Evolutionary conservation across 208 protist genomes (phyloP), one percentile per base, ranked within the genome.

Genomic region (Acanthamoeba divionensis): DNA sequence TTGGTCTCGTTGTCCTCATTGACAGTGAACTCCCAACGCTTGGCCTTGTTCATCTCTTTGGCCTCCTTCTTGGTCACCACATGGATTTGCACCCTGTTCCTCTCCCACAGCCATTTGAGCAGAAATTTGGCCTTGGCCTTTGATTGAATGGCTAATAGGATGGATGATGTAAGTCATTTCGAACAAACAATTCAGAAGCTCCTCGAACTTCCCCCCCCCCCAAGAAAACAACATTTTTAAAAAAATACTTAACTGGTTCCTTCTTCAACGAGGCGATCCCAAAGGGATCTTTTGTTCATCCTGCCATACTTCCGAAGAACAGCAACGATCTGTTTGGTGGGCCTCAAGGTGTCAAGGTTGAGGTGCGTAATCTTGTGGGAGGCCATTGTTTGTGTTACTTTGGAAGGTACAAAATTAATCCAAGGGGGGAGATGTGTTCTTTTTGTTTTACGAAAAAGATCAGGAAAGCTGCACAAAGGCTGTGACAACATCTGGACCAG

Each of bases 1-100:
- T 80, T 80, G 7, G 31, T 41, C 69, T 80, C 41, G 69, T 80
- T 80, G 7, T n/a, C 33, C 44, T 80, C 69, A 29, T 80, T 80
- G 13, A 80, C 69, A 18, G 52, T 48, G 69, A 41, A 80, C 69
- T 80, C 69, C 69, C 69, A 80, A 21, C 41, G 31, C 33, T 26
- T 13, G 7, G 38, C 24, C 69, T 80, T 80, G 44, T 41, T 48
- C 69, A 60, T 41, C 9, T 80, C 69, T 48, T 48, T 41, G 44
- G 69, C 69, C 24, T 80, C 13, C 18, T 80, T 48, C 41, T 80
- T 80, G 33, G 38, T 26, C 9, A 80, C 69, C 41, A 26, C 38
- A 29, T 55, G 44, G 12, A 80, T 12, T 24, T 80, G 69, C 69
- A 80, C 69, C 9, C 69, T 41, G n/a, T 80, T 55, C 69, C 36